Conservation (phyloP, 441 rosid genomes). For the Corymbia citriodora region DNA sequence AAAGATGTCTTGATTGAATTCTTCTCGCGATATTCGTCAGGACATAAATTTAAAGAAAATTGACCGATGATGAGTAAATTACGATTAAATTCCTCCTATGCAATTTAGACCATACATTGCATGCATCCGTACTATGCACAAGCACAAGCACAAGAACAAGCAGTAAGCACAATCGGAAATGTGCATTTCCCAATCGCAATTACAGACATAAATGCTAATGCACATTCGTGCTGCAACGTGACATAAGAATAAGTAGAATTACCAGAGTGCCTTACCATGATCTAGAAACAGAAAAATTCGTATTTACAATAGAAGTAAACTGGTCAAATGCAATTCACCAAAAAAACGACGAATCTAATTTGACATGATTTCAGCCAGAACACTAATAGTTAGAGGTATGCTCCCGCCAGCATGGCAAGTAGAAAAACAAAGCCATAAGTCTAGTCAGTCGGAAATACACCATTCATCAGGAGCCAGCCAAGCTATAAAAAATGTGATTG, state of each 20-base stretch:
- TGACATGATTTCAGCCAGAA: neutral
- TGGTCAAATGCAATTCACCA: neutral
- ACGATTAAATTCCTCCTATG: neutral
- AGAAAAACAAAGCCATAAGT: neutral
- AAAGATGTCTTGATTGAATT: neutral
- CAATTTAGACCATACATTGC: neutral
- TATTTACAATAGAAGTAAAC: neutral
- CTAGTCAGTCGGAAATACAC: neutral
- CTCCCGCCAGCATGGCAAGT: neutral
- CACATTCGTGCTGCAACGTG: neutral
- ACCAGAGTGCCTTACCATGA: neutral
- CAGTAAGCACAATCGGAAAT: neutral
- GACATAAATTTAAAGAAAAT: neutral
- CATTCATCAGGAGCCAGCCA: neutral
- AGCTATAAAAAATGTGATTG: neutral
- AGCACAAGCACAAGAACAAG: neutral
- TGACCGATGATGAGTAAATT: neutral
- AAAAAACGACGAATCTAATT: neutral
- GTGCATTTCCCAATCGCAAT: neutral
- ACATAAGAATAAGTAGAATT: neutral
- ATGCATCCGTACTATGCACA: neutral
- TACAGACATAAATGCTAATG: neutral
- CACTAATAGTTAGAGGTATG: neutral
- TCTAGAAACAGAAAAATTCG: neutral
- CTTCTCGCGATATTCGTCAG: neutral